These are phyloP conservation scores for Blastocystis sp. DNA, from an alignment of 352 stramenopile species.

Conservation along the genomic window DNA sequence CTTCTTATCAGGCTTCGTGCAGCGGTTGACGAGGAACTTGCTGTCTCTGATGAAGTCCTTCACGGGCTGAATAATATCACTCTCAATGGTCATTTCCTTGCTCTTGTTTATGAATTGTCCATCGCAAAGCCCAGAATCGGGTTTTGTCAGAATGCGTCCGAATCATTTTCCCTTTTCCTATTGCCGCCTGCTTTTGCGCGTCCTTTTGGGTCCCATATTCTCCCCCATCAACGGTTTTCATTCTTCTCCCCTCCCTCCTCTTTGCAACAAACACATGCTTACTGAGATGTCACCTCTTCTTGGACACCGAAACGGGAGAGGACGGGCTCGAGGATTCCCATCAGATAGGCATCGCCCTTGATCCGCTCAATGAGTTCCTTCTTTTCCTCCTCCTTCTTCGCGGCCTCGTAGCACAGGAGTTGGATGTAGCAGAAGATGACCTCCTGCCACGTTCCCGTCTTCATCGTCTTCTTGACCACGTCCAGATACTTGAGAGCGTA, in stretches of 20 bases:
- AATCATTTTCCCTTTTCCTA: not conserved
- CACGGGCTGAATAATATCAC: slow-evolving; percentile 86
- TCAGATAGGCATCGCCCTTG: not conserved
- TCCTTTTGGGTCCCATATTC: not conserved
- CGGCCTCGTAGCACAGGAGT: not conserved
- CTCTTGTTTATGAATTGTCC: not conserved
- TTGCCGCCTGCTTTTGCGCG: not conserved
- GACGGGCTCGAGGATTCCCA: not conserved
- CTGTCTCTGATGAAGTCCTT: slow-evolving; percentile 94
- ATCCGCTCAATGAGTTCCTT: not conserved
- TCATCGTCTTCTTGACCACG: slow-evolving; percentile 3
- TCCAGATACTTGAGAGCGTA: slow-evolving; percentile 10
- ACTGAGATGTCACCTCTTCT: not conserved
- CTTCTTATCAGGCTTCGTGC: slow-evolving; percentile 97
- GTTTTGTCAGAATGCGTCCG: not conserved
- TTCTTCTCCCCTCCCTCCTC: not conserved
- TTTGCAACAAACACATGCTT: not conserved
- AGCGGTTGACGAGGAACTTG: slow-evolving; percentile 95
- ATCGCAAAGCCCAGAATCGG: not conserved
- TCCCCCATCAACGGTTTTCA: not conserved
- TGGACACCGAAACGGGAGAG: not conserved
- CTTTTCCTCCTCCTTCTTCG: not conserved
- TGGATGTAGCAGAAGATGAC: slow-evolving; percentile 12
- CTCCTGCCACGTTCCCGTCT: not conserved
- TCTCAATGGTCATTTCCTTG: slow-evolving; percentile 55